Percentiles rank a stretch among this genome's conserved stretches.
Conservation (phyloP, 352 stramenopile genomes). For the Pythium oligandrum region DNA sequence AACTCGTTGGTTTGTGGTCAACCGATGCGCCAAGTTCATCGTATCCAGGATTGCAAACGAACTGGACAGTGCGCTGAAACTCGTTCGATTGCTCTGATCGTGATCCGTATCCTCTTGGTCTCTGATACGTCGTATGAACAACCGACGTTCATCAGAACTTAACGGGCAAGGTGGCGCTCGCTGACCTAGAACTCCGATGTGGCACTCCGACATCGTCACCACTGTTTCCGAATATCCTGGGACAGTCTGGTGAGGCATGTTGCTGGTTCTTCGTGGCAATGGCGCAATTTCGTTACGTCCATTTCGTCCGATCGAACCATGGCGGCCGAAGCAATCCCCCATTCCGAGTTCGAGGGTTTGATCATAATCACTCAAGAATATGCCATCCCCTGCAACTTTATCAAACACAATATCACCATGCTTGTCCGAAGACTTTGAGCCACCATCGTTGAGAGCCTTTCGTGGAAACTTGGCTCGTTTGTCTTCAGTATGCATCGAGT, state of each 20-base stretch:
- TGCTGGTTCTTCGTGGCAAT: constrained; percentile 3
- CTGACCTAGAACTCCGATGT: constrained; percentile 25
- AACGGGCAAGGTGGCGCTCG: constrained; percentile 8
- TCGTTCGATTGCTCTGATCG: background rate
- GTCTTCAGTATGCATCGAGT: constrained; percentile 12
- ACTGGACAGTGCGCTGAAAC: constrained; percentile 17
- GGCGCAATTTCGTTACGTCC: too few species aligned
- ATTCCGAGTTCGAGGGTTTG: constrained; percentile 17
- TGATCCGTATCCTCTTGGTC: background rate
- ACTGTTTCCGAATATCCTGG: constrained; percentile 22
- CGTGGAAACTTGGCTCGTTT: constrained; percentile 18
- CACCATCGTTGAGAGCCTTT: constrained; percentile 3
- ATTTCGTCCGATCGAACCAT: background rate
- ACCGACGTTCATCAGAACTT: constrained; percentile 11
- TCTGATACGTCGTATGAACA: constrained; percentile 18
- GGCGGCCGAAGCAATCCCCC: constrained; percentile 21
- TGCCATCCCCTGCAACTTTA: constrained; percentile 22
- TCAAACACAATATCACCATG: constrained; percentile 12
- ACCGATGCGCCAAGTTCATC: constrained; percentile 18
- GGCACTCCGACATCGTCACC: constrained; percentile 33
- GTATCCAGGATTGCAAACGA: constrained; percentile 25
- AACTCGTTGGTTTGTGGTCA: constrained; percentile 20
- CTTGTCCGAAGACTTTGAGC: too few species aligned
- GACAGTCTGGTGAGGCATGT: background rate
- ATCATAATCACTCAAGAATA: constrained; percentile 31